phyloP scores from a whole-genome alignment of 176 grass and related monocot species.

The Zoysia japonica region DNA sequence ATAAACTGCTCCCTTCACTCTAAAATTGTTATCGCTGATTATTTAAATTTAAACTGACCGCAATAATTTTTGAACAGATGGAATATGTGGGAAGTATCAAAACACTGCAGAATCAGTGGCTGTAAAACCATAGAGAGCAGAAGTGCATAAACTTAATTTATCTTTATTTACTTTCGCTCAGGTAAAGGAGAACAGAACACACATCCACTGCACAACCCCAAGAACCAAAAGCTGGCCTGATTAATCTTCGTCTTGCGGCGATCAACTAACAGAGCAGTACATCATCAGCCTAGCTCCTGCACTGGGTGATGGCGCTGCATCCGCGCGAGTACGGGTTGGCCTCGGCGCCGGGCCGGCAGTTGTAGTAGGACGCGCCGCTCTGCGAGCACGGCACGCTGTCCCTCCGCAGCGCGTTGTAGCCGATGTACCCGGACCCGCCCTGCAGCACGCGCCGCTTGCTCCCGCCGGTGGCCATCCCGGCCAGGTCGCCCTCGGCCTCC shows the following conservation, averaged over 20 bases:
- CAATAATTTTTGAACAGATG: too few relatives aligned
- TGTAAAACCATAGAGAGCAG: neutral
- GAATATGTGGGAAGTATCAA: neutral
- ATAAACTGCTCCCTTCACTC: too few relatives aligned
- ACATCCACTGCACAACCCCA: conserved; percentile 4
- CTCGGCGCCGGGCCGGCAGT: conserved; percentile 65
- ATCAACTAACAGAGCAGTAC: too few relatives aligned
- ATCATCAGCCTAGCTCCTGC: conserved; percentile 38
- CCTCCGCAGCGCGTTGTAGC: conserved; percentile 64
- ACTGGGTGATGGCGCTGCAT: conserved; percentile 68
- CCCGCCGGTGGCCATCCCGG: conserved; percentile 29
- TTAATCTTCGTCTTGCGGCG: too few relatives aligned
- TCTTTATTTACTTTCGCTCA: neutral
- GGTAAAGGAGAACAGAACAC: neutral
- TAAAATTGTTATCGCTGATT: too few relatives aligned
- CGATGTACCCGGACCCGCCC: conserved; percentile 60
- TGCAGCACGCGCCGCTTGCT: conserved; percentile 56
- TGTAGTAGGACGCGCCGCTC: conserved; percentile 89
- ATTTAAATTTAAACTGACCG: too few relatives aligned
- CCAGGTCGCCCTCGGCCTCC: conserved; percentile 33
- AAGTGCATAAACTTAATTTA: neutral
- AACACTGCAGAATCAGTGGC: neutral
- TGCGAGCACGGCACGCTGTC: conserved; percentile 71
- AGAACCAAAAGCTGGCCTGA: neutral
- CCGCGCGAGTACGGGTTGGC: conserved; percentile 79